Base-by-base conservation (phyloP, 129 eudicot species). In the Dittrichia graveolens region DNA sequence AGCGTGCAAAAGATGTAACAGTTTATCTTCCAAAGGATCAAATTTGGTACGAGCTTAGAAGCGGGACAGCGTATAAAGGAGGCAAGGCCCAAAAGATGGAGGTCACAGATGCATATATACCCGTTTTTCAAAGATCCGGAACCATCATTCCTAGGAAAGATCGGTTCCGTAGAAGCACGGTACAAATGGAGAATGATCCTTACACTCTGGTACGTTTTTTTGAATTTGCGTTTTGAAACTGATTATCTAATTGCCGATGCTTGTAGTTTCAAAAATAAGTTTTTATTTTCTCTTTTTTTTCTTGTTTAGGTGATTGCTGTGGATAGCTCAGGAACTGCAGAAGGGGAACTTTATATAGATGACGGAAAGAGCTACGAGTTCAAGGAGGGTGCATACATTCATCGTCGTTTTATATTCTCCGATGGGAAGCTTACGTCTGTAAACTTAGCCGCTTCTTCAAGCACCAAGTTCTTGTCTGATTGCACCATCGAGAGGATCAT, bases 331-430 rank as follows among this genome's bases (percentile, higher is more conserved):
- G 82, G 79, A 11, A 77, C 75, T 18, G 99, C 99, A 11, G 97
- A 94, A 88, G 99, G 99, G 2, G 96, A 90, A 56, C 86, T 94
- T 61, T 90, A 90, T 62, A 44, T 88, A 8, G 99, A 94, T 24
- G 99, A 94, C 68, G 97, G 99, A 67, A 94, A 94, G 88, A 90
- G 97, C 91, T 94, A 84, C 60, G 94, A 91, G 15, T 94, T 94
- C 78, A 76, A 65, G 75, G 18, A 83, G 40, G 97, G 96, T 8
- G 94, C 96, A 12, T 88, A 76, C 80, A 86, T 94, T 52, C 99
- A 94, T 65, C 97, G 97, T 6, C 89, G 84, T 18, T 90, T 90
- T 18, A 61, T 79, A 61, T 91, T 88, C 72, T 77, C 96, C 1
- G 42, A 84, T 8, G 94, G 97, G 48, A 88, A 75, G 78, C 99